Conservation (phyloP, 352 stramenopile genomes). For the Hyaloperonospora brassicae region DNA sequence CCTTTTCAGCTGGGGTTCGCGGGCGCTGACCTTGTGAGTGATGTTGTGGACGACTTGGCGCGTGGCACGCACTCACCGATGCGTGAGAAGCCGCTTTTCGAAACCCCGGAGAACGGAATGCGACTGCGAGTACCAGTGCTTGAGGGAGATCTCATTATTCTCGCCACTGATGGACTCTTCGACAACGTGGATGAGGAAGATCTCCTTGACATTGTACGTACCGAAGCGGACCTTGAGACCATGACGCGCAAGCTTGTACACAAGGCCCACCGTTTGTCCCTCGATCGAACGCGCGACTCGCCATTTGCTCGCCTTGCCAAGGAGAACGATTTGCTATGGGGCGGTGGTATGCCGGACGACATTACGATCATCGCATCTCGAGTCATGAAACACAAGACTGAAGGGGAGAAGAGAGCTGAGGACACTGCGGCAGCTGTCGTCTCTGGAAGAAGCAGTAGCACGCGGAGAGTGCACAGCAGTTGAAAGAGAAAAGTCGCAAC, state of each 20-base stretch:
- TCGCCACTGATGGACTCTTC: conserved; percentile 95
- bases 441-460: no score
- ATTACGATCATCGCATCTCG: conserved; percentile 74
- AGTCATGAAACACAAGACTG: conserved; percentile 39
- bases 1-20: conserved; percentile 88
- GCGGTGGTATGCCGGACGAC: conserved; percentile 89
- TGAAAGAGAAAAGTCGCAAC: no score
- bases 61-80: conserved; percentile 38
- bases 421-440: no score
- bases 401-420: no score
- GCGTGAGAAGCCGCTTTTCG: conserved; percentile 85
- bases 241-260: conserved; percentile 77
- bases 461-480: no score
- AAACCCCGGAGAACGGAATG: conserved; percentile 86
- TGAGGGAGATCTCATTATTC: conserved; percentile 92
- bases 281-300: conserved; percentile 88
- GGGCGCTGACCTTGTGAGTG: conserved; percentile 33
- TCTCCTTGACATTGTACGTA: conserved; percentile 61
- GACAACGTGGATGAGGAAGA: conserved; percentile 91
- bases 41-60: conserved; percentile 46
- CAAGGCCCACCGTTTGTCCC: conserved; percentile 87
- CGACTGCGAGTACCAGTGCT: conserved; percentile 89
- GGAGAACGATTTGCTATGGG: conserved; percentile 97
- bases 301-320: conserved; percentile 96
- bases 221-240: conserved; percentile 48